These are phyloP conservation scores for Amanita polypyramis DNA, from an alignment of 768 basidiomycete species.

Conservation along the genomic window DNA sequence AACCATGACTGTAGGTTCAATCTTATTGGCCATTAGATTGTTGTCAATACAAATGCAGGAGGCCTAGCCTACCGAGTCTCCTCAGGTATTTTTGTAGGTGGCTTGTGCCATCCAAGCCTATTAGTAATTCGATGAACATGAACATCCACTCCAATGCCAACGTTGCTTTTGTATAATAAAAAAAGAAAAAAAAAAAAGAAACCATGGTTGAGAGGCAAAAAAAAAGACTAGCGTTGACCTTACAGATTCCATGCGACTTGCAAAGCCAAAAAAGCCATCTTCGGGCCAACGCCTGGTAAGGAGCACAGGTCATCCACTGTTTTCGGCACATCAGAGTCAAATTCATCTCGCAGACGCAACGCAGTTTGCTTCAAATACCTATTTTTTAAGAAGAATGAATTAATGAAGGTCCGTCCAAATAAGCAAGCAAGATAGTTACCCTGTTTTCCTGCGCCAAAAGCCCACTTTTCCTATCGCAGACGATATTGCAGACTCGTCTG, in stretches of 20 bases:
- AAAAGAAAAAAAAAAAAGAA: no score
- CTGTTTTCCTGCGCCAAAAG: constrained; percentile 84
- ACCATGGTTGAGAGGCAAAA: no score
- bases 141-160: constrained; percentile 91
- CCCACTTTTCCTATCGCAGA: constrained; percentile 83
- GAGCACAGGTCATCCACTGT: constrained; percentile 84
- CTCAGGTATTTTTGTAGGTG: constrained; percentile 77
- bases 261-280: constrained; percentile 86
- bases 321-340: constrained; percentile 78
- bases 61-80: constrained; percentile 59
- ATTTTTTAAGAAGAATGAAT: neutral
- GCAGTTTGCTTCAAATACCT: constrained; percentile 76
- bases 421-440: constrained; percentile 30
- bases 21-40: constrained; percentile 21
- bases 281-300: constrained; percentile 87
- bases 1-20: constrained; percentile 80
- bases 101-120: constrained; percentile 84
- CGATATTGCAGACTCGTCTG: constrained; percentile 52
- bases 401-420: neutral
- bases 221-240: constrained; percentile 13
- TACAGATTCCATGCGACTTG: constrained; percentile 82
- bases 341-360: constrained; percentile 54
- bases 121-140: constrained; percentile 97
- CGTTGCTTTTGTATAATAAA: no score
- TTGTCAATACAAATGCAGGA: neutral